These are phyloP conservation scores for Polysphondylium violaceum DNA, from an alignment of 78 protist species.

Conservation along the genomic window DNA sequence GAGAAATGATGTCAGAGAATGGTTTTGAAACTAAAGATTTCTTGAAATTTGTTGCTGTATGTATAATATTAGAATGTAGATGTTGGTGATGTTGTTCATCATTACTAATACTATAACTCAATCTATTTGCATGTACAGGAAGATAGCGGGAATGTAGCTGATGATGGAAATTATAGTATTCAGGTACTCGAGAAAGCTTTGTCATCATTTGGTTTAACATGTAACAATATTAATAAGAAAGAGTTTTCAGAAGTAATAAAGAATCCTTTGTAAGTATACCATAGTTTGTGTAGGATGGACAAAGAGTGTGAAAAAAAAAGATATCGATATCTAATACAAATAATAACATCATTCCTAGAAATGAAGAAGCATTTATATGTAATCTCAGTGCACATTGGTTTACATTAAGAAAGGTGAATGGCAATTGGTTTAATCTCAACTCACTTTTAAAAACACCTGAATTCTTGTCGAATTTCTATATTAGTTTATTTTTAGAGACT, in stretches of 20 bases:
- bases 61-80: no score
- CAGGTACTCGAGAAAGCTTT: constrained; percentile 72
- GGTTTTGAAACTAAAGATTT: constrained; percentile 56
- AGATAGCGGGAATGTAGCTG: constrained; percentile 73
- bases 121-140: no score
- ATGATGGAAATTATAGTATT: constrained; percentile 69
- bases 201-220: constrained; percentile 9
- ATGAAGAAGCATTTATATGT: constrained; percentile 60
- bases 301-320: no score
- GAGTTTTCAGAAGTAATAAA: neutral
- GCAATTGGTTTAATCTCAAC: constrained; percentile 68
- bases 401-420: constrained; percentile 57
- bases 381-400: constrained; percentile 79
- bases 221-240: constrained; percentile 19
- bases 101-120: neutral
- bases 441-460: constrained; percentile 41
- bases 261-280: constrained; percentile 48
- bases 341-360: neutral
- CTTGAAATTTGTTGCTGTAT: constrained; percentile 72
- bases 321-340: neutral
- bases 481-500: constrained; percentile 42
- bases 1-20: constrained; percentile 54
- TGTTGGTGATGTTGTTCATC: no score
- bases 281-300: no score
- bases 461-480: constrained; percentile 35